phyloP scores from a whole-genome alignment of 129 eudicot species.

The Flaveria trinervia region DNA sequence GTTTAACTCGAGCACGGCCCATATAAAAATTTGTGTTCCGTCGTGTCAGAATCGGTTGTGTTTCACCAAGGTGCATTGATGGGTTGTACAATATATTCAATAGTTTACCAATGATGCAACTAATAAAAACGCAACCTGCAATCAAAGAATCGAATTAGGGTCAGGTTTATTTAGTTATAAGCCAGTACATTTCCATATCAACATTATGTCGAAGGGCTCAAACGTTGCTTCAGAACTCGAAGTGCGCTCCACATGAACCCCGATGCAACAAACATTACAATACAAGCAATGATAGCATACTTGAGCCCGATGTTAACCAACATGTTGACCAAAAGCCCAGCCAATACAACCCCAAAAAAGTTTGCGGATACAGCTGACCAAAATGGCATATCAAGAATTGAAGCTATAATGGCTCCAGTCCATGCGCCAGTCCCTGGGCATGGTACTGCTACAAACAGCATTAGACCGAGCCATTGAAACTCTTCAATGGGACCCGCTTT shows the following conservation, averaged over 20 bases:
- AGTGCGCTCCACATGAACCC: slow-evolving; percentile 10
- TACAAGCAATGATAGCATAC: slow-evolving; percentile 71
- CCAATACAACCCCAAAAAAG: slow-evolving; percentile 86
- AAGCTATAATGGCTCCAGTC: slow-evolving; percentile 95
- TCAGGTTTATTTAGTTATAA: background rate
- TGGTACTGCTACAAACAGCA: slow-evolving; percentile 95
- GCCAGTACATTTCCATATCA: background rate
- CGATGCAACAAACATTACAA: slow-evolving; percentile 43
- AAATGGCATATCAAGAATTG: slow-evolving; percentile 85
- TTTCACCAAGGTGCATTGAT: background rate
- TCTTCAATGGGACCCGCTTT: slow-evolving; percentile 96
- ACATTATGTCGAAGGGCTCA: background rate
- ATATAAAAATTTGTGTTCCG: too few relatives aligned
- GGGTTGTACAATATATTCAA: background rate
- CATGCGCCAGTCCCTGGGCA: slow-evolving; percentile 99
- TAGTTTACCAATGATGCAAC: background rate
- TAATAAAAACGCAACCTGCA: background rate
- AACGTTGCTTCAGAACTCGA: slow-evolving; percentile 2
- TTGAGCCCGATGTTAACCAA: slow-evolving; percentile 91
- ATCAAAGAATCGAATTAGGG: background rate
- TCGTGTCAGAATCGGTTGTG: too few relatives aligned
- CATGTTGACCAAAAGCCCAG: slow-evolving; percentile 91
- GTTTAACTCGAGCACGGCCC: too few relatives aligned
- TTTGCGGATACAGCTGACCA: slow-evolving; percentile 94
- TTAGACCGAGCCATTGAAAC: slow-evolving; percentile 96